Percentiles rank a stretch among this genome's conserved stretches.
These are phyloP conservation scores for Solanum gandarillasii DNA, from an alignment of 257 asterid genomes.

Conservation along the genomic window DNA sequence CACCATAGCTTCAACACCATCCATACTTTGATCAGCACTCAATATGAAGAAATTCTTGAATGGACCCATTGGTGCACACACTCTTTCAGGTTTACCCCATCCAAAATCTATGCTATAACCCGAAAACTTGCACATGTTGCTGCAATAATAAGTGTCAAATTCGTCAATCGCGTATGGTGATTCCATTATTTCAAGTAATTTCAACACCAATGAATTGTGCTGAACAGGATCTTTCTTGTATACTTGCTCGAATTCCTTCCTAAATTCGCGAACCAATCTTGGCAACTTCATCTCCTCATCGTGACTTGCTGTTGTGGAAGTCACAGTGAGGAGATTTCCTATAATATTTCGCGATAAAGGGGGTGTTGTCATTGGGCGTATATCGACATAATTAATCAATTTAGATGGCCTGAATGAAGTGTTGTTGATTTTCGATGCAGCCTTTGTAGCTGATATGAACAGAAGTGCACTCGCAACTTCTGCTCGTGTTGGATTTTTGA, in stretches of 20 bases:
- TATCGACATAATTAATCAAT: not conserved
- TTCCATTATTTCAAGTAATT: not conserved
- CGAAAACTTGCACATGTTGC: not conserved
- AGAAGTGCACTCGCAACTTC: not conserved
- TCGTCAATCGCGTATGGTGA: not conserved
- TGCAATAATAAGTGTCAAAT: not conserved
- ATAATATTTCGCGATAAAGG: not conserved
- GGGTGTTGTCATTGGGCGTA: not conserved
- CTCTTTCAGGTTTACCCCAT: not conserved
- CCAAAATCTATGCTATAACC: not conserved
- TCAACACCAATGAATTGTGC: not conserved
- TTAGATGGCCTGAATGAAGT: not conserved
- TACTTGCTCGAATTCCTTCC: not conserved
- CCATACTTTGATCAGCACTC: not conserved
- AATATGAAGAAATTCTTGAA: not conserved
- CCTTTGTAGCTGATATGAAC: not conserved
- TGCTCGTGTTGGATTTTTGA: not conserved
- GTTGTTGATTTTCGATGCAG: not conserved
- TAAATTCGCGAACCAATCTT: not conserved
- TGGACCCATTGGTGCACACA: conserved; percentile 1
- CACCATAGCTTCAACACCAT: not conserved
- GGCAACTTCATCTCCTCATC: not conserved
- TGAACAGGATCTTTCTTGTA: not conserved
- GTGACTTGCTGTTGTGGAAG: not conserved
- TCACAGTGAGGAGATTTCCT: not conserved